Evolutionary conservation across 108 stramenopile genomes (phyloP), one percentile per base, ranked within the genome.

Genomic region (Nitzschia sp.): DNA sequence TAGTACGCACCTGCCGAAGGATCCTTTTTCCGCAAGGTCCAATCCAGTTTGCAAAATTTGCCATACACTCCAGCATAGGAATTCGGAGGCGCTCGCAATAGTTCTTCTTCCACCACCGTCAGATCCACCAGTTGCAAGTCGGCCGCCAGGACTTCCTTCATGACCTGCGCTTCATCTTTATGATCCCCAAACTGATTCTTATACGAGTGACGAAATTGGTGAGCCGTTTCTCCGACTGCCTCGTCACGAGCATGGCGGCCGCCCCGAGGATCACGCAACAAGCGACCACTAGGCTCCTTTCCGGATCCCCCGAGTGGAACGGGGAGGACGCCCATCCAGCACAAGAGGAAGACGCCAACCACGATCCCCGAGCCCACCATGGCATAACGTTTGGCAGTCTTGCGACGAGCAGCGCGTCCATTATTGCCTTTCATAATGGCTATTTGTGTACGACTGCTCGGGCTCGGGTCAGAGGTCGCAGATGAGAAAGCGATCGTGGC

Each of bases 1-100:
- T n/a, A 58, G 8, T 28, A 77, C 76, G 32, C 64, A 78, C 77
- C 63, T 23, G 55, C 54, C 19, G 86, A 78, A 13, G 91, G 91
- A 74, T 92, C 85, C 8, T 65, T 34, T 60, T 92, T 89, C 65
- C 88, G 81, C 8, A 70, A 9, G 1, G 73, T 28, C 83, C 83
- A 92, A 65, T 92, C 70, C 34, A 92, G 29, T 44, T 62, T 58
- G 50, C 87, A 92, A 82, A 92, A 92, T 23, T 46, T 53, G 1
- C 84, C 89, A 33, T 47, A 72, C 23, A 81, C 82, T 30, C 84
- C 84, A 16, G 46, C 58, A 60, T 84, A 84, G 34, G 65, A 58
- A 47, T 55, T 54, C 19, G 16, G 16, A 23, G 45, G 71, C 19
- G 71, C 28, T 4, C 21, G 28, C 31, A 26, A 23, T 27, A 63